Base-by-base conservation (phyloP, 164 flowering plant genomes). In the Sedum album region DNA sequence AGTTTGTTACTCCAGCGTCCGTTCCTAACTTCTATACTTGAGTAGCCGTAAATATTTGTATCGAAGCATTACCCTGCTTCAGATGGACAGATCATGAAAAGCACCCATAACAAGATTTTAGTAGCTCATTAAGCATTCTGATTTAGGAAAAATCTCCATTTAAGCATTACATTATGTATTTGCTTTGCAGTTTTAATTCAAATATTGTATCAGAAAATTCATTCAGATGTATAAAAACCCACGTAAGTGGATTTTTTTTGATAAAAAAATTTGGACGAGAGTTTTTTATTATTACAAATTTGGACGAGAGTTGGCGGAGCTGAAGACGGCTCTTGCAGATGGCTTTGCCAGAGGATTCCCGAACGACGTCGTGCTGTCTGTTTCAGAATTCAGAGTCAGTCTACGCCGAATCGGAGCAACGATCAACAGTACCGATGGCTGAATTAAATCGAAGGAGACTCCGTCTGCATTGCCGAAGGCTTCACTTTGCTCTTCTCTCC, bases 381-480 rank as follows among this genome's bases (percentile, higher is more conserved):
- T 11, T 3, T 57, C 62, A 28, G 62, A 13, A 57, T 4, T n/a
- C n/a, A n/a, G n/a, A n/a, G n/a, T n/a, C n/a, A n/a, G n/a, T n/a
- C n/a, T n/a, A 26, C 13, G 20, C 0, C 20, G 62, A 57, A 57
- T 28, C 62, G 33, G 62, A 57, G 28, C 62, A 26, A 33, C 33
- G 28, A 15, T 18, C 18, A 11, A 4, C 33, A 18, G 26, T 33
- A 15, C 62, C 23, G 33, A 26, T 15, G n/a, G 18, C 15, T 28
- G 33, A 57, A 28, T 28, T 33, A 26, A 33, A 57, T 95, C 5
- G 98, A 92, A 79, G 82, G 86, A 68, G 97, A 95, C 76, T 89
- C 99, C 11, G 14, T 74, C 6, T 90, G 96, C 64, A 88, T 95
- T 65, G 94, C 98, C 71, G 84, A 89, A 74, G 92, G 97, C 80